Conservation (phyloP, 106 monocot species). For the Cymbidium sinense region DNA sequence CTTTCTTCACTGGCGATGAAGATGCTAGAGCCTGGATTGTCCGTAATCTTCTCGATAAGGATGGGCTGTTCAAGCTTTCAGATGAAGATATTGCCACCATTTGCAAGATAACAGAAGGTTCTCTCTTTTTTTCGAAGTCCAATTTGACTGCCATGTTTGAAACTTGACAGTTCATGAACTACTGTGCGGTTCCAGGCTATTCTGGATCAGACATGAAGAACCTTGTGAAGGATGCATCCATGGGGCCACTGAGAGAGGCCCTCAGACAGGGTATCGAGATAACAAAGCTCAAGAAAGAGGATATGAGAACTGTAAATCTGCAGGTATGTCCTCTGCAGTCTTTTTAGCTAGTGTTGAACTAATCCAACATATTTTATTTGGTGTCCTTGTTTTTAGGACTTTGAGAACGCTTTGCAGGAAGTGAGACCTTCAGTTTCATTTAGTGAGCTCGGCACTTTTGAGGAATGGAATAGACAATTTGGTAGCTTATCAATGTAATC, state of each 20-base stretch:
- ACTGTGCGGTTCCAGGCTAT: conserved; percentile 47
- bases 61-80: conserved; percentile 86
- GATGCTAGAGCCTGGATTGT: conserved; percentile 92
- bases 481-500: conserved; percentile 74
- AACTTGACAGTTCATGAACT: neutral
- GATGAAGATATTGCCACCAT: conserved; percentile 61
- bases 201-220: conserved; percentile 98
- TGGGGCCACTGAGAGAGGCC: conserved; percentile 93
- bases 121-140: neutral
- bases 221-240: conserved; percentile 97
- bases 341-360: too few relatives aligned
- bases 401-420: conserved; percentile 73
- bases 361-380: neutral
- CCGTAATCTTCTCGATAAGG: conserved; percentile 84
- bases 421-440: conserved; percentile 84
- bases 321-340: conserved; percentile 26
- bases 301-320: conserved; percentile 66
- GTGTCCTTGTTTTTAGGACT: conserved; percentile 45
- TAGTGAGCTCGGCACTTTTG: conserved; percentile 65
- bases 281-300: conserved; percentile 73
- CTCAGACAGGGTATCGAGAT: conserved; percentile 67
- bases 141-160: neutral
- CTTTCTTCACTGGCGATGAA: conserved; percentile 25
- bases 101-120: conserved; percentile 93
- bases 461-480: conserved; percentile 93